Conservation (phyloP, 2,329 filamentous ascomycete species). For the Westerdykella ornata region DNA sequence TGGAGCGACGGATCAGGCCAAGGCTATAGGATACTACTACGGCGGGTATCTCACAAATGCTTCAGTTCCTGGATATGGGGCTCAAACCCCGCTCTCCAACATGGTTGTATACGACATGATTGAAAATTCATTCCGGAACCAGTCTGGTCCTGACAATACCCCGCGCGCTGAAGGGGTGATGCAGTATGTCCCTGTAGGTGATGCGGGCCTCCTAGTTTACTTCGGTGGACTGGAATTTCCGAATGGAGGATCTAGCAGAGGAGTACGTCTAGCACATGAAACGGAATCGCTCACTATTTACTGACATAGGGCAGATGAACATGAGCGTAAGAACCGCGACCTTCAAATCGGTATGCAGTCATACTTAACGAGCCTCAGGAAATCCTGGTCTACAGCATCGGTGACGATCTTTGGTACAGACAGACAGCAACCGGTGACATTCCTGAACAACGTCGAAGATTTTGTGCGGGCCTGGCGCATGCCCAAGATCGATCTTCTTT, state of each 20-base stretch:
- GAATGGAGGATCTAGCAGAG: constrained; percentile 6
- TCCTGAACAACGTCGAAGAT: constrained; percentile 47
- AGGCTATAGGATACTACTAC: constrained; percentile 52
- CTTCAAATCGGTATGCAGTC: not conserved
- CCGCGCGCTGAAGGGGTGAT: constrained; percentile 52
- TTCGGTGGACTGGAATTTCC: constrained; percentile 48
- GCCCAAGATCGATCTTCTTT: constrained; percentile 52
- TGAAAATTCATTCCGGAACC: constrained; percentile 45
- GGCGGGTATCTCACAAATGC: constrained; percentile 53
- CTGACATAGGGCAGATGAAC: constrained; percentile 11
- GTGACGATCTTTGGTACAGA: constrained; percentile 50
- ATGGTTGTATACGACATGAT: constrained; percentile 52
- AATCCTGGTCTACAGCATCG: constrained; percentile 54
- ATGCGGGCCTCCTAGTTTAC: constrained; percentile 52
- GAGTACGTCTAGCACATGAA: constrained; percentile 4
- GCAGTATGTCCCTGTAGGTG: constrained; percentile 53
- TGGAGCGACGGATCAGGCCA: constrained; percentile 45
- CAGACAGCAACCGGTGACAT: constrained; percentile 49
- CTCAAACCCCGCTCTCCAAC: constrained; percentile 41
- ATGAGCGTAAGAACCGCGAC: constrained; percentile 10
- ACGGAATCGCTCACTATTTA: not conserved
- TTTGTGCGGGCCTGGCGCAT: constrained; percentile 53
- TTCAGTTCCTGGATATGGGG: constrained; percentile 45
- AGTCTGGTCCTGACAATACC: constrained; percentile 45
- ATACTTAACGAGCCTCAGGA: constrained; percentile 1